A percentile compares a stretch with the other conserved stretches of the same genome.
Evolutionary conservation across 2,329 filamentous ascomycete genomes (phyloP).

Genomic region (Fusarium chaquense): DNA sequence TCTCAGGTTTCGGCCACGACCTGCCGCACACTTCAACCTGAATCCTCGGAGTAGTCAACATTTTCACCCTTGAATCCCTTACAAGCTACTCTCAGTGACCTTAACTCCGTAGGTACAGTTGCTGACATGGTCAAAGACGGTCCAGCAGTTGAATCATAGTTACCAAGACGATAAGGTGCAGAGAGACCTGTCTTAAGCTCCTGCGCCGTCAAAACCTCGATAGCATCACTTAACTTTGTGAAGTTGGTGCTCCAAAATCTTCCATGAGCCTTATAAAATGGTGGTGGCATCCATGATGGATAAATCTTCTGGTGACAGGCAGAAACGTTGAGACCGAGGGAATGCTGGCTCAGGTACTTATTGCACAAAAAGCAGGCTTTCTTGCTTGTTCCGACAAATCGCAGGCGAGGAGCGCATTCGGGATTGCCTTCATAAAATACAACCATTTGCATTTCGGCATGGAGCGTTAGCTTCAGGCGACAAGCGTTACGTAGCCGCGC

Average conservation of each 20-base stretch:
- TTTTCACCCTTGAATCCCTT: fast-evolving
- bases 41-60: background rate
- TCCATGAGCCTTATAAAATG: background rate
- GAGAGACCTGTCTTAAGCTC: background rate
- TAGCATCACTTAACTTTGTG: background rate
- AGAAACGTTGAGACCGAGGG: slow-evolving; percentile 43
- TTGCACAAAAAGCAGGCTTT: slow-evolving; percentile 52
- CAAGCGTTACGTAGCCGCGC: slow-evolving; percentile 38
- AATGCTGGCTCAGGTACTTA: slow-evolving; percentile 44
- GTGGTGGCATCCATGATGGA: slow-evolving; percentile 49
- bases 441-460: slow-evolving; percentile 52
- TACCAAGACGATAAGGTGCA: background rate
- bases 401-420: slow-evolving; percentile 32
- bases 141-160: slow-evolving; percentile 12
- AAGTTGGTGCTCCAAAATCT: background rate
- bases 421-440: slow-evolving; percentile 49
- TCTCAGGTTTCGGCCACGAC: no score
- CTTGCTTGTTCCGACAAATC: slow-evolving; percentile 51
- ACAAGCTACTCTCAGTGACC: background rate
- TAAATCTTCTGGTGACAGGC: slow-evolving; percentile 52
- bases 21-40: background rate
- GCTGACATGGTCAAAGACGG: slow-evolving; percentile 7
- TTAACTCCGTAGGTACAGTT: background rate
- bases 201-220: background rate
- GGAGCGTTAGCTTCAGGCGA: slow-evolving; percentile 41